Evolutionary conservation across 2,329 filamentous ascomycete genomes (phyloP), one percentile per base, ranked within the genome.

Genomic region (Alternaria burnsii): DNA sequence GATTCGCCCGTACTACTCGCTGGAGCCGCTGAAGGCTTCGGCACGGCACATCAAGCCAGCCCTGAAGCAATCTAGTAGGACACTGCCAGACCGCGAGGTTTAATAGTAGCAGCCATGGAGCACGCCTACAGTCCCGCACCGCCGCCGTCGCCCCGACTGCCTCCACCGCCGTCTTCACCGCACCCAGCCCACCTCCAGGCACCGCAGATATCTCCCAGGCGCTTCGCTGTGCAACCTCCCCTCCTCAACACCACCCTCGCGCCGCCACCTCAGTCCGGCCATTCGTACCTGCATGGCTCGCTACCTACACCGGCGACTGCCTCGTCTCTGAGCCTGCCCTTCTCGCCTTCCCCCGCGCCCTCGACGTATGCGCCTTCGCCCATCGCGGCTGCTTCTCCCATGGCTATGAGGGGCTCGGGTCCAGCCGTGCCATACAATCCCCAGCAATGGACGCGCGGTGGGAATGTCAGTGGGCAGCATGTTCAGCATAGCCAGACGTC

Each of bases 361-460:
- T 75, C 75, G 60, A 62, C 73, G 36, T 76, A 76, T 72, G 69
- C 74, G 50, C 66, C 73, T 18, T 75, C 73, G 22, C 71, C 75
- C n/a, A 58, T 62, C 53, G 59, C 69, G 10, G 63, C 72, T 51
- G 65, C 72, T 57, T 77, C 75, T 51, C 73, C 77, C 50, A 77
- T 79, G 77, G 74, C 77, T 9, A 71, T 76, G 72, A 72, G 74
- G 66, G 58, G 53, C 48, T 48, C 58, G n/a, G 54, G 34, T 55
- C 59, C 72, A 47, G 68, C 68, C 38, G 72, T 74, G 50, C 78
- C 81, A 1, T 84, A 84, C 75, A 83, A 84, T 68, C 82, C 82
- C 36, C 80, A 81, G 68, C 81, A 84, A 78, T 84, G 82, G 82
- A 77, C 74, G 66, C 76, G 79, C 60, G 71, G 71, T 55, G 77